Percentiles rank a stretch among this genome's conserved stretches.
These are phyloP conservation scores for Penstemon barbatus DNA, from an alignment of 257 asterid genomes.

Conservation along the genomic window DNA sequence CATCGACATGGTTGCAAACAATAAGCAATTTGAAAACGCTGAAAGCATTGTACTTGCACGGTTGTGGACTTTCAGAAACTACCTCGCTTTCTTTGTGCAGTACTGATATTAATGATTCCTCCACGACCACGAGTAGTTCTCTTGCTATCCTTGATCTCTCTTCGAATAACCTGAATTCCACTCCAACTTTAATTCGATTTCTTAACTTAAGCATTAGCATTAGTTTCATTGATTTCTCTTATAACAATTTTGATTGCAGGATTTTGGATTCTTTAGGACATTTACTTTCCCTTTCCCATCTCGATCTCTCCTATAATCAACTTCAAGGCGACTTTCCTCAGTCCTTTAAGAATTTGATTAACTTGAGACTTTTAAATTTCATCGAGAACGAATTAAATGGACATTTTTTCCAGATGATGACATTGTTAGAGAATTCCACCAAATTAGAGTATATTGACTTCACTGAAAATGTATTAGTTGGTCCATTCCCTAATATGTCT, in stretches of 20 bases:
- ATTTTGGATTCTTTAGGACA: slow-evolving; percentile 5
- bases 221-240: slow-evolving; percentile 11
- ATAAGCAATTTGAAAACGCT: slow-evolving; percentile 6
- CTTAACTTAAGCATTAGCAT: slow-evolving; percentile 10
- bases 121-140: not conserved
- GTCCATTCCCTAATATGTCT: slow-evolving; percentile 26
- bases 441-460: slow-evolving; percentile 18
- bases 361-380: not conserved
- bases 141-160: slow-evolving; percentile 26
- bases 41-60: not conserved
- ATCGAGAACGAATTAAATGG: slow-evolving; percentile 12
- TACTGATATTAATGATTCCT: not conserved
- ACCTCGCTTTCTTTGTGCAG: not conserved
- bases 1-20: slow-evolving; percentile 7
- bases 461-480: slow-evolving; percentile 16
- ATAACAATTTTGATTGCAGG: slow-evolving; percentile 10
- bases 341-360: slow-evolving; percentile 10
- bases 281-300: slow-evolving; percentile 16
- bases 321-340: slow-evolving; percentile 20
- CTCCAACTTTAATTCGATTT: slow-evolving; percentile 13
- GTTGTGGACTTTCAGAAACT: slow-evolving; percentile 8
- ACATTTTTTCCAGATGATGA: slow-evolving; percentile 5
- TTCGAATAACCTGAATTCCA: slow-evolving; percentile 3
- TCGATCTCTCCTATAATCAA: not conserved
- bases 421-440: slow-evolving; percentile 1